A percentile compares a stretch with the other conserved stretches of the same genome.
Evolutionary conservation across 2,329 filamentous ascomycete species (phyloP).

Genomic region (Hypomyces perniciosus): DNA sequence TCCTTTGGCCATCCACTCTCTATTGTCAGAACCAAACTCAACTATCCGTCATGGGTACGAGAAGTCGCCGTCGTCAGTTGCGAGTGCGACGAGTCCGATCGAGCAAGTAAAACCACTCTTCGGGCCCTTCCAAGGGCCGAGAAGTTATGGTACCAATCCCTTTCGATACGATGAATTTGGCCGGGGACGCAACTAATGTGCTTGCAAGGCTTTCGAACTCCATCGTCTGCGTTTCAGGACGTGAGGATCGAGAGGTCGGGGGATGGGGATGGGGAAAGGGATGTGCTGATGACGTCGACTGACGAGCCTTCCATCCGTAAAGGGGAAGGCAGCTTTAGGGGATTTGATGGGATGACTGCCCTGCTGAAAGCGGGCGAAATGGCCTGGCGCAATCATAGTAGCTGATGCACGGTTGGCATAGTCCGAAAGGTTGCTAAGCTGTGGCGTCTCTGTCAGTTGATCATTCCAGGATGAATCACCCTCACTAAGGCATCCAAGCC

Average conservation of each 20-base stretch:
- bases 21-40: constrained; percentile 38
- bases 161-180: constrained; percentile 12
- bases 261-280: constrained; percentile 26
- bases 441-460: not conserved
- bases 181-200: constrained; percentile 23
- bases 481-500: no score
- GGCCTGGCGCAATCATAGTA: constrained; percentile 38
- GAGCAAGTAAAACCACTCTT: constrained; percentile 19
- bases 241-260: constrained; percentile 25
- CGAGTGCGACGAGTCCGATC: constrained; percentile 21
- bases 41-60: constrained; percentile 6
- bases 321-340: constrained; percentile 18
- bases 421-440: not conserved
- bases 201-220: constrained; percentile 28
- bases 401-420: not conserved
- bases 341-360: constrained; percentile 53
- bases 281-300: constrained; percentile 27
- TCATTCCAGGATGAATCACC: not conserved
- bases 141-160: constrained; percentile 31
- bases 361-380: constrained; percentile 54
- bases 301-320: constrained; percentile 16
- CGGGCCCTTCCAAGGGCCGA: constrained; percentile 19
- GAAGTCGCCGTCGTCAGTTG: constrained; percentile 14
- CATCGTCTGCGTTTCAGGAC: constrained; percentile 27
- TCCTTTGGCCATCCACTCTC: constrained; percentile 48